phyloP scores from a whole-genome alignment of 192 early-diverging fungal species.

The Entomortierella beljakovae region DNA sequence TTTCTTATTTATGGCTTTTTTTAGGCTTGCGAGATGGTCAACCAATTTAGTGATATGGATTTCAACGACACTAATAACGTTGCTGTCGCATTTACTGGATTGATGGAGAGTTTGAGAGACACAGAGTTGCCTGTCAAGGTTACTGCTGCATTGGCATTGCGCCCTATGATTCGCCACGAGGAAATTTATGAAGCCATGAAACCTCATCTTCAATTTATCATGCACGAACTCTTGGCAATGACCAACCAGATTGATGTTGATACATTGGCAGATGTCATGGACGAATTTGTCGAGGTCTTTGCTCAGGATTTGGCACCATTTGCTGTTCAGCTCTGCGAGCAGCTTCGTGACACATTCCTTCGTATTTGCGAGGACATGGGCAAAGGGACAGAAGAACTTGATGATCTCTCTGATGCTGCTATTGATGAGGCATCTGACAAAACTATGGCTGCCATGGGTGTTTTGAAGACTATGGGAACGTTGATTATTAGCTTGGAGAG shows the following conservation, averaged over 20 bases:
- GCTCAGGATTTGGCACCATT: conserved; percentile 94
- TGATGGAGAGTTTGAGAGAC: conserved; percentile 78
- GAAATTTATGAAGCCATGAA: conserved; percentile 53
- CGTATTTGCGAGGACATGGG: conserved; percentile 71
- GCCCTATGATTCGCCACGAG: conserved; percentile 82
- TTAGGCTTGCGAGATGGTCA: conserved; percentile 64
- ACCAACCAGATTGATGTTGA: conserved; percentile 97
- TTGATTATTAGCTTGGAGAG: conserved; percentile 88
- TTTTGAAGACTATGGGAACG: conserved; percentile 91
- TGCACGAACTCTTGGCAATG: conserved; percentile 80
- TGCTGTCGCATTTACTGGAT: conserved; percentile 59
- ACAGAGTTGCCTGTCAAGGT: conserved; percentile 90
- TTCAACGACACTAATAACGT: conserved; percentile 71
- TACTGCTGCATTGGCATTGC: conserved; percentile 84
- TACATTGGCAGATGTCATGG: conserved; percentile 87
- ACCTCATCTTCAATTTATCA: conserved; percentile 52
- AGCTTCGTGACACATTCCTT: conserved; percentile 90
- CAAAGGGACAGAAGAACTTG: conserved; percentile 52
- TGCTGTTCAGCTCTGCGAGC: conserved; percentile 88
- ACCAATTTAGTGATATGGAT: conserved; percentile 70
- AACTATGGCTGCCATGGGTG: conserved; percentile 89
- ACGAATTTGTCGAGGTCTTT: conserved; percentile 92
- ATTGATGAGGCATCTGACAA: conserved; percentile 83
- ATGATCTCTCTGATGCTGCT: conserved; percentile 65
- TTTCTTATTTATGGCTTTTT: neutral